Evolutionary conservation across 768 basidiomycete species (phyloP).

Genomic region (Boletus coccyginus): DNA sequence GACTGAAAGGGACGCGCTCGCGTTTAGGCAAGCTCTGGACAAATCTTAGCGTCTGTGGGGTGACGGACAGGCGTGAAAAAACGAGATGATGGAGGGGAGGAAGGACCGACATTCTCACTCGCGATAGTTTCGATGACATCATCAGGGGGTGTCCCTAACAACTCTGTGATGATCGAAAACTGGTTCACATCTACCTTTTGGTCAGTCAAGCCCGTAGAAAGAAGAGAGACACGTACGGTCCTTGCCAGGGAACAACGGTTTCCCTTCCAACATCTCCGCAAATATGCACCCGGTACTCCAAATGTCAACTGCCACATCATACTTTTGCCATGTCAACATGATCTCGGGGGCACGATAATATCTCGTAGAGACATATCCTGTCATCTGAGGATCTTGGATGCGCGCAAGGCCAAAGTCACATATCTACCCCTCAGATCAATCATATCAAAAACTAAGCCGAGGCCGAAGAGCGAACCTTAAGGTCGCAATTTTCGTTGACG

Average conservation of each 20-base stretch:
- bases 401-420: slow-evolving; percentile 99
- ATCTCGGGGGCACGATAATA: slow-evolving; percentile 99
- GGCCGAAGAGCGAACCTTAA: slow-evolving; percentile 60
- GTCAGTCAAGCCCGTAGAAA: background rate
- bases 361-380: slow-evolving; percentile 97
- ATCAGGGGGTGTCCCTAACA: slow-evolving; percentile 97
- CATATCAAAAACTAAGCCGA: background rate
- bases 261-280: slow-evolving; percentile 99
- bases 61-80: slow-evolving; percentile 12
- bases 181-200: slow-evolving; percentile 90
- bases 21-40: slow-evolving; percentile 98
- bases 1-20: slow-evolving; percentile 90
- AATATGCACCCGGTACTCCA: slow-evolving; percentile 99
- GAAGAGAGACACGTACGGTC: slow-evolving; percentile 70
- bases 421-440: slow-evolving; percentile 52
- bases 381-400: slow-evolving; percentile 99
- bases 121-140: slow-evolving; percentile 99
- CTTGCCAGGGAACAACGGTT: slow-evolving; percentile 98
- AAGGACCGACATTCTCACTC: slow-evolving; percentile 82
- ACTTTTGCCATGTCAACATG: slow-evolving; percentile 99
- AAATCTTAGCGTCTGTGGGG: slow-evolving; percentile 84
- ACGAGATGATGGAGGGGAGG: background rate
- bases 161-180: slow-evolving; percentile 98
- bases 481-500: slow-evolving; percentile 99
- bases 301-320: slow-evolving; percentile 98